phyloP scores from a whole-genome alignment of 2,329 filamentous ascomycete species.

The Paracoccidioides lutzii region DNA sequence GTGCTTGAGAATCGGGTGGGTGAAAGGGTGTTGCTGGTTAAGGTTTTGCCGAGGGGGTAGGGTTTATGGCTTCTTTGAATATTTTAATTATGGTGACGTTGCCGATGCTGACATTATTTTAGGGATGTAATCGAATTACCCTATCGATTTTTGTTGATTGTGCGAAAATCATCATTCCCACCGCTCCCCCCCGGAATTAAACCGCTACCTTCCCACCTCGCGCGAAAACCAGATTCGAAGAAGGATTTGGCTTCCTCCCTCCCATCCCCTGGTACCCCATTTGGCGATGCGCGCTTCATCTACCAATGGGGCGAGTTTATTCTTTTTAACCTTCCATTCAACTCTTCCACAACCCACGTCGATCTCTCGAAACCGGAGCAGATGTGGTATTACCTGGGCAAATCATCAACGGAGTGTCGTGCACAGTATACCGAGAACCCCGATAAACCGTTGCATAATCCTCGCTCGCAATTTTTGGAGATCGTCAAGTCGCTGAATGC shows the following conservation, averaged over 20 bases:
- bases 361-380: slow-evolving; percentile 60
- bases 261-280: slow-evolving; percentile 53
- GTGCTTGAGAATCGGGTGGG: slow-evolving; percentile 69
- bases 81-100: not conserved
- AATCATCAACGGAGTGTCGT: slow-evolving; percentile 75
- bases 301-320: slow-evolving; percentile 73
- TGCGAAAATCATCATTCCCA: slow-evolving; percentile 37
- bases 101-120: slow-evolving; percentile 6
- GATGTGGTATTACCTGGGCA: slow-evolving; percentile 80
- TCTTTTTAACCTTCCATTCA: slow-evolving; percentile 43
- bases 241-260: slow-evolving; percentile 47
- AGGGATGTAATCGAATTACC: slow-evolving; percentile 49
- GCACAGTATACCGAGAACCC: slow-evolving; percentile 81
- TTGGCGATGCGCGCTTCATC: slow-evolving; percentile 44
- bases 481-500: slow-evolving; percentile 31
- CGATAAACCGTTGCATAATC: slow-evolving; percentile 35
- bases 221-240: slow-evolving; percentile 38
- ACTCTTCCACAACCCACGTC: slow-evolving; percentile 52
- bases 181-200: slow-evolving; percentile 34
- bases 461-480: slow-evolving; percentile 38
- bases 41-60: slow-evolving; percentile 74
- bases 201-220: slow-evolving; percentile 35
- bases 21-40: slow-evolving; percentile 65
- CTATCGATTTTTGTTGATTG: slow-evolving; percentile 37
- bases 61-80: slow-evolving; percentile 23